These are phyloP conservation scores for Aspergillus saccharolyticus DNA, from an alignment of 495 filamentous ascomycete genomes.

Conservation along the genomic window DNA sequence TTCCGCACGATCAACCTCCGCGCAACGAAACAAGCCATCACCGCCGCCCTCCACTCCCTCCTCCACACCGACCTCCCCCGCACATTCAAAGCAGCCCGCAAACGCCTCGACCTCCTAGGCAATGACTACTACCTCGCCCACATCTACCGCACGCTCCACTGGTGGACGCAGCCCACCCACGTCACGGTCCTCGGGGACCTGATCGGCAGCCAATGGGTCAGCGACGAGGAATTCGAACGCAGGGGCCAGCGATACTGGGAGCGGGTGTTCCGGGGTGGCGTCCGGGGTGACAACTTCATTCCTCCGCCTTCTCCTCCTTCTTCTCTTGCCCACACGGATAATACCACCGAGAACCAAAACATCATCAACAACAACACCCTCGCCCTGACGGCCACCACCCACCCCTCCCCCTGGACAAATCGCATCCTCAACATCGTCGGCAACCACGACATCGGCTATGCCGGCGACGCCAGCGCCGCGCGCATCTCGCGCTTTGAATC, in stretches of 20 bases:
- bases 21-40: conserved; percentile 33
- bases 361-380: not conserved
- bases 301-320: not conserved
- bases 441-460: conserved; percentile 96
- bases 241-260: conserved; percentile 76
- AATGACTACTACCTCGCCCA: conserved; percentile 95
- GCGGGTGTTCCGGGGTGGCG: conserved; percentile 65
- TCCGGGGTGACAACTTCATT: conserved; percentile 31
- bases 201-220: conserved; percentile 94
- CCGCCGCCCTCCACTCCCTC: conserved; percentile 46
- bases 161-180: conserved; percentile 81
- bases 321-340: no score
- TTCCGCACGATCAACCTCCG: conserved; percentile 19
- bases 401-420: conserved; percentile 58
- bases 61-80: conserved; percentile 61
- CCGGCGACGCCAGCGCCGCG: conserved; percentile 72
- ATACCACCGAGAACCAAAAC: no score
- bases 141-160: conserved; percentile 78
- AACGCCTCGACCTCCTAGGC: conserved; percentile 79
- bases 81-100: conserved; percentile 57
- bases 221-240: conserved; percentile 71
- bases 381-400: not conserved
- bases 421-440: conserved; percentile 84
- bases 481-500: conserved; percentile 74
- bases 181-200: conserved; percentile 86